Evolutionary conservation across 73 alveolate genomes (phyloP), one percentile per base, ranked within the genome.

Genomic region (Uronychia binucleata): DNA sequence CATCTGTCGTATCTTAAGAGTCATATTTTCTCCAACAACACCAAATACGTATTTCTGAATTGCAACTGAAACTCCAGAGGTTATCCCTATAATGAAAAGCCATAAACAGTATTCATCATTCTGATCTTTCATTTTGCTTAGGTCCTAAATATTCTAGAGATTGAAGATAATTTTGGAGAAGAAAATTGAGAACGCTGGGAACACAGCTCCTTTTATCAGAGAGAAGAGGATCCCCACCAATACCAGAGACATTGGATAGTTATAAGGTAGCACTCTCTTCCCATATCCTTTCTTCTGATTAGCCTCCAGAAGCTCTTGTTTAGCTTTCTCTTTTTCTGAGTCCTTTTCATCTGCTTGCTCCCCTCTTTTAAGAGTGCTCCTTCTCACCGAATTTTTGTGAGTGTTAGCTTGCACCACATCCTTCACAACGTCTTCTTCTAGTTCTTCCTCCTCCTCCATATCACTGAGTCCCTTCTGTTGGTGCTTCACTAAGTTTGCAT

Each of bases 401-500:
- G 67, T 46, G 5, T 46, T 46, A 5, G 5, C n/a, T n/a, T n/a
- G n/a, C n/a, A n/a, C n/a, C 5, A 46, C 19, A 46, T 5, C 67
- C 19, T 46, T 46, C 19, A 11, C 67, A 46, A 46, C 67, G n/a
- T 46, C 67, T 11, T 46, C 67, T 46, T 5, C n/a, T 5, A 46
- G 67, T 46, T 46, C 67, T 46, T 46, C 67, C 19, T 46, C 67
- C 5, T 46, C 67, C 5, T 46, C 67, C 5, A 19, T 11, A 5
- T 11, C 5, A 19, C 19, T 46, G 19, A 46, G 19, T 46, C 67
- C 87, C 31, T 76, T 30, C 60, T 87, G 88, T 87, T 87, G 60
- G 77, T 90, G 34, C 82, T 83, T 67, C 60, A 93, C 93, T 74
- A 93, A 86, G 46, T 91, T 83, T 86, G 95, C 33, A 83, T 93